These are phyloP conservation scores for Pelargonium cotyledonis DNA, from an alignment of 441 rosid genomes.

Conservation along the genomic window DNA sequence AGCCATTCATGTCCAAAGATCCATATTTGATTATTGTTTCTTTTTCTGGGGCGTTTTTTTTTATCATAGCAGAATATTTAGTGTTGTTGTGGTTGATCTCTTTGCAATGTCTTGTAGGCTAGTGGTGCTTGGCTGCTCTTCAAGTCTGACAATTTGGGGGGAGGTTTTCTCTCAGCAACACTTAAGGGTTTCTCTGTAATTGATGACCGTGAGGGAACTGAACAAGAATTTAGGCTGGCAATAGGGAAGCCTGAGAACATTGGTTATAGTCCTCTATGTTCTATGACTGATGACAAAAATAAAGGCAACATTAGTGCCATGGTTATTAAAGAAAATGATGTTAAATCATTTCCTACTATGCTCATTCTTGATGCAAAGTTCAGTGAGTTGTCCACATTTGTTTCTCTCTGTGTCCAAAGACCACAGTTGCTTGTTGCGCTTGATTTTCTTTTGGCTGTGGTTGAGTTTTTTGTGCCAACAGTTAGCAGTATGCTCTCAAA, in stretches of 20 bases:
- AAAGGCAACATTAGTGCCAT: slow-evolving; percentile 29
- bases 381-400: slow-evolving; percentile 49
- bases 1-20: background rate
- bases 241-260: slow-evolving; percentile 61
- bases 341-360: slow-evolving; percentile 70
- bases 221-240: slow-evolving; percentile 75
- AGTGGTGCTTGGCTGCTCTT: slow-evolving; percentile 82
- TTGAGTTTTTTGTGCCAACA: slow-evolving; percentile 87
- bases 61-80: background rate
- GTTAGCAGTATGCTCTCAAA: slow-evolving; percentile 59
- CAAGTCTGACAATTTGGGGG: slow-evolving; percentile 58
- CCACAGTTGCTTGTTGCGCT: slow-evolving; percentile 95
- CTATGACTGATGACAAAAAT: slow-evolving; percentile 26
- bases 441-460: slow-evolving; percentile 90
- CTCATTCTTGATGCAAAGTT: slow-evolving; percentile 88
- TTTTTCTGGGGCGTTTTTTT: background rate
- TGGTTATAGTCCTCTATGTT: slow-evolving; percentile 32
- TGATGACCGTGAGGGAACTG: slow-evolving; percentile 91
- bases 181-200: slow-evolving; percentile 74
- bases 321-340: slow-evolving; percentile 30
- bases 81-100: background rate
- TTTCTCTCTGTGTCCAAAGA: slow-evolving; percentile 73
- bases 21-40: background rate
- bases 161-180: slow-evolving; percentile 80
- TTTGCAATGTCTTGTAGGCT: slow-evolving; percentile 43